Conservation (phyloP, 2,329 filamentous ascomycete species). For the Talaromyces sp. region DNA sequence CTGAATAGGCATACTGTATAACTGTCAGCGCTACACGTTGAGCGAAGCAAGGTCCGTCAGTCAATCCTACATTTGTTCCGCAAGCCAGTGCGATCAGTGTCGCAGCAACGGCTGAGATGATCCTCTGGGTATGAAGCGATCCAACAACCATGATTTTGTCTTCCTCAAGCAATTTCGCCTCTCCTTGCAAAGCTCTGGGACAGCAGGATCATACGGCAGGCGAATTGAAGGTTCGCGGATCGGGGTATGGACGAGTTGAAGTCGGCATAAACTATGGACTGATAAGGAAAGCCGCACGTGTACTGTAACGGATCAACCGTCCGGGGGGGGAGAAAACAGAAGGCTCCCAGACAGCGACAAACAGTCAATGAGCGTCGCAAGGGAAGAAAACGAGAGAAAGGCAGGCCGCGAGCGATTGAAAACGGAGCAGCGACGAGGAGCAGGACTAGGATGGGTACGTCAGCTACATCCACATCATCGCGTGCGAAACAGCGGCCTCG, state of each 20-base stretch:
- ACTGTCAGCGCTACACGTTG: background rate
- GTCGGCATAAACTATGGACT: background rate
- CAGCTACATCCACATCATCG: background rate
- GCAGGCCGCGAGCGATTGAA: background rate
- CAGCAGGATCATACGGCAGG: background rate
- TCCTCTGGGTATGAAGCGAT: conserved; percentile 49
- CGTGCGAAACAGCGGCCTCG: background rate
- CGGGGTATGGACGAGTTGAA: background rate
- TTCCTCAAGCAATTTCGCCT: background rate
- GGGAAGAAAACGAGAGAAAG: background rate
- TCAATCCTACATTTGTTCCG: conserved; percentile 70
- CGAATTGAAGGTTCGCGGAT: background rate
- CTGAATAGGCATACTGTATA: conserved; percentile 87
- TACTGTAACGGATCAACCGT: background rate
- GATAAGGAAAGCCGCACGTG: background rate
- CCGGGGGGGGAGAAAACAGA: background rate
- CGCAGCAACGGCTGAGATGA: conserved; percentile 78
- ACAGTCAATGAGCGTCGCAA: background rate
- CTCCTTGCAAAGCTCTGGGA: background rate
- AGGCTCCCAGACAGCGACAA: background rate
- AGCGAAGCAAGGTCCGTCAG: background rate
- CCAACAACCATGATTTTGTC: conserved; percentile 21
- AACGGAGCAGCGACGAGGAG: background rate
- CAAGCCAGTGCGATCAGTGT: conserved; percentile 82
- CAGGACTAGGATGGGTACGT: background rate